Conservation (phyloP, 1,284 basidiomycete genomes). For the Ustilago lituana region DNA sequence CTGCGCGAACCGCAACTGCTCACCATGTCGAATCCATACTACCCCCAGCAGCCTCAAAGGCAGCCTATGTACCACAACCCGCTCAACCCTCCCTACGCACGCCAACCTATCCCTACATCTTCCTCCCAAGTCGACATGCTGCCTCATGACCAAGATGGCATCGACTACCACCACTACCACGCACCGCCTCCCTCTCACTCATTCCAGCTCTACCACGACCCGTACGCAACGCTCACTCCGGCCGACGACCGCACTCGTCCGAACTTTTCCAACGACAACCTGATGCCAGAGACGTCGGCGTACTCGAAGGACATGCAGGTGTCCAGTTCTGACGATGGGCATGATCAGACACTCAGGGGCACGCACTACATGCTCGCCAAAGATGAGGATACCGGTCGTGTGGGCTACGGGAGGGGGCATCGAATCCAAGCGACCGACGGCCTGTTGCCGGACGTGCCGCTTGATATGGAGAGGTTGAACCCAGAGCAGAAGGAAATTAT, state of each 20-base stretch:
- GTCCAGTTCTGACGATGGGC: constrained; percentile 13
- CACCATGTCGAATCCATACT: constrained; percentile 45
- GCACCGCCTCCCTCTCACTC: neutral
- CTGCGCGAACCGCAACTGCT: no score
- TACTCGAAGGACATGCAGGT: constrained; percentile 12
- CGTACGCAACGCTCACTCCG: constrained; percentile 17
- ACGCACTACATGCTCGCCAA: constrained; percentile 21
- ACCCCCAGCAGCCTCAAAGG: constrained; percentile 20
- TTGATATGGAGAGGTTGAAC: constrained; percentile 45
- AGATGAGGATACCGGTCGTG: constrained; percentile 16
- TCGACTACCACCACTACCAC: constrained; percentile 36
- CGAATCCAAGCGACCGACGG: constrained; percentile 36
- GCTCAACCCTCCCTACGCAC: constrained; percentile 7
- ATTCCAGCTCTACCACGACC: constrained; percentile 31
- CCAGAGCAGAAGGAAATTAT: constrained; percentile 53
- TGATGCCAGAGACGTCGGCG: constrained; percentile 2
- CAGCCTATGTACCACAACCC: constrained; percentile 27
- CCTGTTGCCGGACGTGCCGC: constrained; percentile 37
- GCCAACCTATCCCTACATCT: neutral
- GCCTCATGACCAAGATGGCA: constrained; percentile 7
- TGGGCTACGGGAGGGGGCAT: constrained; percentile 24
- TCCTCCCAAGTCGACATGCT: constrained; percentile 22
- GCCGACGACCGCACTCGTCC: constrained; percentile 7
- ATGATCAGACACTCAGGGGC: constrained; percentile 11
- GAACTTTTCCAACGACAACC: constrained; percentile 12